Conservation (phyloP, 2,329 filamentous ascomycete species). For the Remersonia thermophila region DNA sequence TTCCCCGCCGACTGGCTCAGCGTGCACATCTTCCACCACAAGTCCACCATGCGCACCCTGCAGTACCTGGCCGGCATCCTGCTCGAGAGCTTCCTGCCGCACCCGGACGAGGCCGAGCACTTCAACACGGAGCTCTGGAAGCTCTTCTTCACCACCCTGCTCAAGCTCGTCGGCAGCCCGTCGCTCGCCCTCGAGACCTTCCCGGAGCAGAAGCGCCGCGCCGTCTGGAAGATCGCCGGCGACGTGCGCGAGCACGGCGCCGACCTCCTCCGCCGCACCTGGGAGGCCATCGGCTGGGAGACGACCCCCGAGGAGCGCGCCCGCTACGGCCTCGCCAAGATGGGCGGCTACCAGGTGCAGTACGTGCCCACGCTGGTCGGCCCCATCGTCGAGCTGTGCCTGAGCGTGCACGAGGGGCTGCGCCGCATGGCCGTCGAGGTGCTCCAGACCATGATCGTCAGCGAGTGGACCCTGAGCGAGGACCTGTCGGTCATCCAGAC, state of each 20-base stretch:
- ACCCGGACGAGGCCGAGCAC: slow-evolving; percentile 79
- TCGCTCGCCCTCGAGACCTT: slow-evolving; percentile 88
- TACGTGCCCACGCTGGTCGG: slow-evolving; percentile 88
- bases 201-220: slow-evolving; percentile 87
- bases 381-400: slow-evolving; percentile 83
- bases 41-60: slow-evolving; percentile 73
- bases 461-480: slow-evolving; percentile 92
- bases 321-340: slow-evolving; percentile 65
- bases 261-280: slow-evolving; percentile 69
- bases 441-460: slow-evolving; percentile 94
- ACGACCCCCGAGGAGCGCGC: slow-evolving; percentile 65
- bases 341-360: slow-evolving; percentile 96
- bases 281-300: slow-evolving; percentile 97
- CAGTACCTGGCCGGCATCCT: slow-evolving; percentile 72
- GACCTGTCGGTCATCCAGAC: slow-evolving; percentile 85
- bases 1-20: slow-evolving; percentile 88
- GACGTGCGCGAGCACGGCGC: slow-evolving; percentile 90
- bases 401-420: slow-evolving; percentile 88
- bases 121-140: slow-evolving; percentile 96
- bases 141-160: slow-evolving; percentile 75
- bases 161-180: slow-evolving; percentile 81
- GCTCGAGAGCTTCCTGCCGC: slow-evolving; percentile 71
- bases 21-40: slow-evolving; percentile 84
- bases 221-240: slow-evolving; percentile 97
- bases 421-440: slow-evolving; percentile 85